Percentiles rank a stretch among this genome's conserved stretches.
Evolutionary conservation across 1,139 yeast genomes (phyloP).

Genomic region (Geotrichum armillariae): DNA sequence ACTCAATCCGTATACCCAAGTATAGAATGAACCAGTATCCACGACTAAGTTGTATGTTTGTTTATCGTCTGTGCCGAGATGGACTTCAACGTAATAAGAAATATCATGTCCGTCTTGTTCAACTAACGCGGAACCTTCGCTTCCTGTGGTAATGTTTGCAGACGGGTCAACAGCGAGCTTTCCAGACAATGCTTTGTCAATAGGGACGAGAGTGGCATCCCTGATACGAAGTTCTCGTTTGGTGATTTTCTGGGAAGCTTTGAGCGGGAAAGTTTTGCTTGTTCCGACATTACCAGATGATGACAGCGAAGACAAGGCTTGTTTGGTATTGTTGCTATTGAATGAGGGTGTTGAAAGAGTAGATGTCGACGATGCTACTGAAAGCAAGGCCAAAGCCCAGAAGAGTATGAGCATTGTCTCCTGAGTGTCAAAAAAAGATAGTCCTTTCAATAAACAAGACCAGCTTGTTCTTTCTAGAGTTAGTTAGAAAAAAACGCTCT

Average conservation of each 20-base stretch:
- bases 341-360: too few species aligned
- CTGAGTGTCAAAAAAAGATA: too few species aligned
- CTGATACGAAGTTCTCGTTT: background rate
- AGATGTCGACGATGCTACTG: too few species aligned
- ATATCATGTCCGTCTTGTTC: background rate
- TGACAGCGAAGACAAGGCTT: too few species aligned
- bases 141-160: background rate
- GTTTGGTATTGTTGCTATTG: too few species aligned
- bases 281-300: background rate
- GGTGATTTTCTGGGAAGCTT: background rate
- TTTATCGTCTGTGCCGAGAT: background rate
- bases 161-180: background rate
- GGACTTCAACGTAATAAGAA: background rate
- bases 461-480: too few species aligned
- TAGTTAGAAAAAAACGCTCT: too few species aligned
- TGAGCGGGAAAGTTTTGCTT: background rate
- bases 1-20: slow-evolving; percentile 60
- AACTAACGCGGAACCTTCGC: background rate
- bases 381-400: too few species aligned
- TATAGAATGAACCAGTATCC: slow-evolving; percentile 65
- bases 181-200: background rate
- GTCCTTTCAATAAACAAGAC: too few species aligned
- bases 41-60: slow-evolving; percentile 49
- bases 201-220: background rate
- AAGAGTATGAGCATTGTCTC: too few species aligned